Evolutionary conservation across 331 rosid genomes (phyloP), one percentile per base, ranked within the genome.

Genomic region (Acacia concinna): DNA sequence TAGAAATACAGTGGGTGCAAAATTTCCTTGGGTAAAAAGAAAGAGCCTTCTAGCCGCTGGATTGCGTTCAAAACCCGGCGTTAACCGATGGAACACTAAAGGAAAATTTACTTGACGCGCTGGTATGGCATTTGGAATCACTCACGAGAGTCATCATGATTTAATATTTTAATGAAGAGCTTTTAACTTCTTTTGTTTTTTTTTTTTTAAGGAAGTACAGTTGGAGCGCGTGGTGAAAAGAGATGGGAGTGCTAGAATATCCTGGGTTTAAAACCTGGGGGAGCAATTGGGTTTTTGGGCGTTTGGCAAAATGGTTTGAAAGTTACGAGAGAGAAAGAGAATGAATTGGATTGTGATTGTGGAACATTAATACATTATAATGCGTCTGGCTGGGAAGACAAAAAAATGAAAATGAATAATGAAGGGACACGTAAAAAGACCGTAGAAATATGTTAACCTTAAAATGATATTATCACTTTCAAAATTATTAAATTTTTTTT

Each of bases 1-100:
- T 15, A 1, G 46, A 38, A 54, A 62, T 57, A 0, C 7, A 3
- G 17, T 0, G 44, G 65, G 73, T 52, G 32, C 32, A 1, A 60
- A 52, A 37, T 4, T 6, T 66, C 82, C 87, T 88, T 69, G 90
- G 74, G 34, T 9, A 54, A 84, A 75, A 86, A 73, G 87, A 85
- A 78, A 76, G 69, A 35, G 4, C 41, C 71, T 41, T 25, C n/a
- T 30, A 20, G 88, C 89, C 87, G 89, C 82, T 30, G 85, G 49
- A 49, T 78, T 18, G 31, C 2, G 23, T 15, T 34, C 23, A 60
- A 84, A 67, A 74, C 65, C 77, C 49, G 75, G 75, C 35, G 12
- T 51, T 20, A 47, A 84, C 87, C 84, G 86, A 18, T n/a, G 1
- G 8, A 15, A 32, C 1, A 2, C 21, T 47, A 23, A 18, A 1